Percentiles rank a stretch among this genome's conserved stretches.
Evolutionary conservation across 2,329 filamentous ascomycete genomes (phyloP).

Genomic region (Colletotrichum sidae): DNA sequence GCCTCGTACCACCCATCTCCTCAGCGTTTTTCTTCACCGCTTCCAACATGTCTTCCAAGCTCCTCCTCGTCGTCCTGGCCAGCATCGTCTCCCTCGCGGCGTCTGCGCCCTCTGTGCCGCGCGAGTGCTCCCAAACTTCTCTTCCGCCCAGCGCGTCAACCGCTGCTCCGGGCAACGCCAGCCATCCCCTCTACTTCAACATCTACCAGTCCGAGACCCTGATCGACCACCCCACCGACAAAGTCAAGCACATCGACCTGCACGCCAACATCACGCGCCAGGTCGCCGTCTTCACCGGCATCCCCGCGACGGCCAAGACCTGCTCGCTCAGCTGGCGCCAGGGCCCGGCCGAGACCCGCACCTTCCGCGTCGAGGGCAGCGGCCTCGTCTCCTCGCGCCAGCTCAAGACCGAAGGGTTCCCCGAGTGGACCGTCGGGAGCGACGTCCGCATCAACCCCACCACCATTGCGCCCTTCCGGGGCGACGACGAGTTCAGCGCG

Average conservation of each 20-base stretch:
- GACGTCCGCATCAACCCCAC: constrained; percentile 22
- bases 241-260: constrained; percentile 41
- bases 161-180: not conserved
- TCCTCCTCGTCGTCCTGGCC: constrained; percentile 12
- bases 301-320: constrained; percentile 43
- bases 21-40: not conserved
- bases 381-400: constrained; percentile 39
- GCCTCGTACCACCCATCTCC: not conserved
- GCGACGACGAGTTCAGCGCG: not conserved
- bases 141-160: constrained; percentile 1
- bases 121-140: constrained; percentile 9
- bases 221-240: constrained; percentile 14
- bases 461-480: constrained; percentile 17
- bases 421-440: constrained; percentile 12
- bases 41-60: constrained; percentile 13
- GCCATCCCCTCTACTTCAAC: constrained; percentile 34
- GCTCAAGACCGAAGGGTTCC: constrained; percentile 24
- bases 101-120: not conserved
- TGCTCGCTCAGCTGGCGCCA: constrained; percentile 48
- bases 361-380: constrained; percentile 49
- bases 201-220: constrained; percentile 26
- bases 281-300: constrained; percentile 46
- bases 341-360: constrained; percentile 50
- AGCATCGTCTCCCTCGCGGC: constrained; percentile 13
- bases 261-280: constrained; percentile 43